A percentile compares a stretch with the other conserved stretches of the same genome.
Evolutionary conservation across 352 stramenopile species (phyloP).

Genomic region (Pseudoperonospora humuli): DNA sequence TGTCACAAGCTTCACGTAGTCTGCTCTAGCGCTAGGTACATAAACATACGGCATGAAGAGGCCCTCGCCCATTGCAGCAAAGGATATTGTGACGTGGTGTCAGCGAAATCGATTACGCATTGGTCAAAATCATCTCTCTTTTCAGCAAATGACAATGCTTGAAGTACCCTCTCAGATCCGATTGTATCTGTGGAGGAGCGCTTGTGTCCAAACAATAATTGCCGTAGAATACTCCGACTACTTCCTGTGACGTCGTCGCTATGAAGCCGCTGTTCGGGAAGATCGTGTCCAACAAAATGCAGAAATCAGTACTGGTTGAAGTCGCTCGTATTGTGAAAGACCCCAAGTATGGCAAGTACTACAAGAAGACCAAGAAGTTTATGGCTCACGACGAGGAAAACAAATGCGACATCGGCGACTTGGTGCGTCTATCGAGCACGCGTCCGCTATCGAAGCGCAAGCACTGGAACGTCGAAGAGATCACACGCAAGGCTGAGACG

Average conservation of each 20-base stretch:
- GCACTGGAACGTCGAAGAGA: constrained; percentile 85
- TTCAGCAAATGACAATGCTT: constrained; percentile 4
- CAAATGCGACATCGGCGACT: constrained; percentile 88
- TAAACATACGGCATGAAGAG: constrained; percentile 78
- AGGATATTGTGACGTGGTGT: constrained; percentile 12
- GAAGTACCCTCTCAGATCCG: background rate
- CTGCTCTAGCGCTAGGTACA: constrained; percentile 40
- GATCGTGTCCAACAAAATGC: constrained; percentile 95
- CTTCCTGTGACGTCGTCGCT: constrained; percentile 1
- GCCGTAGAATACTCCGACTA: constrained; percentile 7
- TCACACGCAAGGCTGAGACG: constrained; percentile 80
- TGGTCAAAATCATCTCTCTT: constrained; percentile 4
- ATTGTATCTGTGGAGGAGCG: background rate
- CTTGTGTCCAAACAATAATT: constrained; percentile 20
- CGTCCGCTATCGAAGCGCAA: constrained; percentile 84
- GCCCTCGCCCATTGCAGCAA: constrained; percentile 16
- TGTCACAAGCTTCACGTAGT: constrained; percentile 65
- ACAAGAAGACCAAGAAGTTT: constrained; percentile 95
- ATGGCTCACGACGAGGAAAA: constrained; percentile 96
- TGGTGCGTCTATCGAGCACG: constrained; percentile 67
- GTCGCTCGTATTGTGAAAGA: constrained; percentile 92
- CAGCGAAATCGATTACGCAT: background rate
- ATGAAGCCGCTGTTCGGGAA: constrained; percentile 92
- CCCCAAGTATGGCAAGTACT: constrained; percentile 92
- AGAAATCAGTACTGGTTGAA: constrained; percentile 94